phyloP scores from a whole-genome alignment of 805 yeast species.

The Metahyphopichia silvanorum region DNA sequence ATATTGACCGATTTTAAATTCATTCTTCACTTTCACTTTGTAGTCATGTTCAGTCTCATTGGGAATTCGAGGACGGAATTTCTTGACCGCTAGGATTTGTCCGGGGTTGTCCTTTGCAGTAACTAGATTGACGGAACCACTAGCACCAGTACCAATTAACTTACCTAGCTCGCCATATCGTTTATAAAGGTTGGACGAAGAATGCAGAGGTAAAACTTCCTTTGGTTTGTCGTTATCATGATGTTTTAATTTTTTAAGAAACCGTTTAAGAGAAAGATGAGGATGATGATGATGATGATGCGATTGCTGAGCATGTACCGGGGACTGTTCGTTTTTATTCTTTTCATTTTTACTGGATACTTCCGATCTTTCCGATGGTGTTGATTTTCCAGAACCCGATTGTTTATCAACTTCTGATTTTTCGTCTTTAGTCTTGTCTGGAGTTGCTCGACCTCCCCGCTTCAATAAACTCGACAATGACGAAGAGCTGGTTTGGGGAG shows the following conservation, averaged over 20 bases:
- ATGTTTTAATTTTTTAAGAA: constrained; percentile 47
- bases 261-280: constrained; percentile 40
- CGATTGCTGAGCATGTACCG: not conserved
- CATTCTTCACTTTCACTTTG: constrained; percentile 74
- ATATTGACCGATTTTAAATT: constrained; percentile 77
- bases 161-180: constrained; percentile 72
- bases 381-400: not conserved
- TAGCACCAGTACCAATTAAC: constrained; percentile 87
- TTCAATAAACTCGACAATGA: constrained; percentile 14
- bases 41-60: constrained; percentile 68
- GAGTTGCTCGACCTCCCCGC: constrained; percentile 2
- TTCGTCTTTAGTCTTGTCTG: constrained; percentile 4
- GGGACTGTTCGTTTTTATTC: not conserved
- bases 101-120: constrained; percentile 49
- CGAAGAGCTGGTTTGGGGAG: constrained; percentile 23
- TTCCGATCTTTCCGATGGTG: not conserved
- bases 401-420: not conserved
- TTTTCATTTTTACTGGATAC: not conserved
- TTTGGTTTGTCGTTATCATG: constrained; percentile 7
- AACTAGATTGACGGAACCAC: constrained; percentile 86
- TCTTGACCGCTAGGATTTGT: constrained; percentile 78
- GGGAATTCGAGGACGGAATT: constrained; percentile 65
- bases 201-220: constrained; percentile 11
- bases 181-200: constrained; percentile 26
- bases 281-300: constrained; percentile 4